Evolutionary conservation across 2,329 filamentous ascomycete genomes (phyloP), one percentile per base, ranked within the genome.

Genomic region (Fusarium sp.): DNA sequence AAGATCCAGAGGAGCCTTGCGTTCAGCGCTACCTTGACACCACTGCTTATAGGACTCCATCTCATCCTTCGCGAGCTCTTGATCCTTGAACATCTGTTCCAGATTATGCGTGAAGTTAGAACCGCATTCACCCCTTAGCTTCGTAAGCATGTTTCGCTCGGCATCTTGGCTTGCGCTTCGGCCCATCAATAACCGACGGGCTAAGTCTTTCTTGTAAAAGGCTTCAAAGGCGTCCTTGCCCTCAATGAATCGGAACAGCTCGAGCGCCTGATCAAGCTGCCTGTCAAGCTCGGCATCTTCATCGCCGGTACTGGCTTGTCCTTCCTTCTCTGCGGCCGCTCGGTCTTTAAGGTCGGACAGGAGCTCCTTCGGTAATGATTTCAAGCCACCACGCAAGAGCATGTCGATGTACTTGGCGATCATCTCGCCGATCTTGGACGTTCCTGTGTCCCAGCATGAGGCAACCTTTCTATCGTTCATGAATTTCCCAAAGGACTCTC

Each of bases 51-150:
- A 99, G 0, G 92, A 89, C n/a, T 87, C 82, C 91, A 98, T 97
- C 77, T 98, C 95, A 74, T 98, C 96, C 64, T 92, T 92, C 14
- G 93, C 93, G 20, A 98, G 86, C 77, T 98, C 95, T 79, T 98
- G 94, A 76, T 99, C 96, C 79, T 97, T 97, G 84, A 99, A 99
- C 96, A 99, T 99, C 67, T 95, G 93, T 80, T 99, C 97, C 1
- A 99, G 85, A 75, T 99, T 99, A 77, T 97, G 95, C 0, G 96
- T 99, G 78, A 99, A 98, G 72, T 89, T 92, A 15, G 93, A 92
- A 39, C 96, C 96, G 77, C 96, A 99, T 83, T 99, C 96, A 71
- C 90, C 92, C 81, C 96, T 95, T 28, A 99, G 85, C 71, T 97
- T 93, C 26, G 92, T 87, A 48, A 99, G 87, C 96, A 99, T 99